Evolutionary conservation across 1,284 basidiomycete species (phyloP).

Genomic region (Fomitopsis schrenkii): DNA sequence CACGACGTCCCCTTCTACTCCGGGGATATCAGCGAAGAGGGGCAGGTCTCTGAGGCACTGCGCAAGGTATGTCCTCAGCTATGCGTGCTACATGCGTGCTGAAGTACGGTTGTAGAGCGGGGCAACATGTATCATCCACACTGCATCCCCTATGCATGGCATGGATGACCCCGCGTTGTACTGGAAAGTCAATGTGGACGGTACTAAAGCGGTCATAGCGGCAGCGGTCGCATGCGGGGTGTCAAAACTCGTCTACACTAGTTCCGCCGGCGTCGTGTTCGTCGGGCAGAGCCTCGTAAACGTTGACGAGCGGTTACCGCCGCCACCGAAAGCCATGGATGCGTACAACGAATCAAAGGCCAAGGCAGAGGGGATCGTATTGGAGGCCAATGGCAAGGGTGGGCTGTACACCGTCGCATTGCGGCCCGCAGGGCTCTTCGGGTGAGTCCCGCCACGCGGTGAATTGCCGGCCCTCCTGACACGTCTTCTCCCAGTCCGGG

Average conservation of each 20-base stretch:
- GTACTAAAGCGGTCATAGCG: constrained; percentile 83
- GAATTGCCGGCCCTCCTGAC: neutral
- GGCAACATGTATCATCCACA: constrained; percentile 90
- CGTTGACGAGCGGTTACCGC: constrained; percentile 85
- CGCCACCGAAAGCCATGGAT: constrained; percentile 78
- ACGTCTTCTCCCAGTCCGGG: constrained; percentile 61
- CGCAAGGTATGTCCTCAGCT: constrained; percentile 49
- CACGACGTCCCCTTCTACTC: constrained; percentile 83
- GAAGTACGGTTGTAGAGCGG: constrained; percentile 48
- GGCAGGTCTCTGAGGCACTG: constrained; percentile 68
- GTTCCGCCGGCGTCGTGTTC: constrained; percentile 92
- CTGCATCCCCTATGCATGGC: constrained; percentile 86
- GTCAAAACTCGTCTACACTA: constrained; percentile 91
- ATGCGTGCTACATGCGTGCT: constrained; percentile 1
- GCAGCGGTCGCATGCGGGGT: constrained; percentile 74
- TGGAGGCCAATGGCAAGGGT: constrained; percentile 81
- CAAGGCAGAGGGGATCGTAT: constrained; percentile 80
- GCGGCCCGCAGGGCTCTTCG: constrained; percentile 96
- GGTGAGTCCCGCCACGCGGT: constrained; percentile 43
- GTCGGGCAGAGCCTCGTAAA: constrained; percentile 81
- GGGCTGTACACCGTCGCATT: constrained; percentile 88
- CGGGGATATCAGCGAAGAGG: constrained; percentile 81
- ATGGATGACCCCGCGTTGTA: constrained; percentile 73
- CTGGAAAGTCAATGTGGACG: constrained; percentile 92
- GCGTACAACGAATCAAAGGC: constrained; percentile 98